Evolutionary conservation across 768 basidiomycete genomes (phyloP), one percentile per base, ranked within the genome.

Genomic region (Kwoniella dendrophila): DNA sequence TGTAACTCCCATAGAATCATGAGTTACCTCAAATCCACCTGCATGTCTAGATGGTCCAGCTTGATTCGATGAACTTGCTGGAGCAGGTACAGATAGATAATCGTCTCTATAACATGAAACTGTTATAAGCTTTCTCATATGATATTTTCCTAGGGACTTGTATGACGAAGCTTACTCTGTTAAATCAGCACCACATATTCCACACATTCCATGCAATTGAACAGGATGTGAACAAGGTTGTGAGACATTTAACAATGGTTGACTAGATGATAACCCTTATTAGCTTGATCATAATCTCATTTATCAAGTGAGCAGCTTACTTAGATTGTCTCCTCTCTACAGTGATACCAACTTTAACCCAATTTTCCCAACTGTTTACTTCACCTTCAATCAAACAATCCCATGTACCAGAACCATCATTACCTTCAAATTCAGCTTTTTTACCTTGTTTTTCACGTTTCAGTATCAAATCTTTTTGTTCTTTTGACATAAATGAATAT

Each of bases 141-240:
- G n/a, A 29, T 38, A 43, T 14, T 5, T 11, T n/a, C n/a, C 18
- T 27, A 40, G 41, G 14, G 36, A 55, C 4, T 22, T 29, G 47
- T 27, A 32, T 22, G 5, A 26, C 6, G 22, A 1, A 32, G 53
- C 74, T 61, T 48, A 79, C 78, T 57, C 61, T 1, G 74, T 94
- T 85, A 97, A 88, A 70, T 99, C 94, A 81, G 90, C 93, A 36
- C 93, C 95, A 74, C 95, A 99, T 30, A 96, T 78, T 1, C 90
- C 92, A 76, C 95, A 99, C 50, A 99, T 83, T 0, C 95, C 95
- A 41, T 88, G 87, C 51, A 95, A 82, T 77, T 97, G 94, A 70
- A 95, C 87, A 62, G 90, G 90, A 80, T 99, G 95, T 59, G 91
- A 92, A 81, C 95, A 99, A n/a, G 92, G 90, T 79, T 97, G 94